A percentile compares a stretch with the other conserved stretches of the same genome.
Conservation (phyloP, 192 early-diverging fungal species). For the Gonapodya prolifera region DNA sequence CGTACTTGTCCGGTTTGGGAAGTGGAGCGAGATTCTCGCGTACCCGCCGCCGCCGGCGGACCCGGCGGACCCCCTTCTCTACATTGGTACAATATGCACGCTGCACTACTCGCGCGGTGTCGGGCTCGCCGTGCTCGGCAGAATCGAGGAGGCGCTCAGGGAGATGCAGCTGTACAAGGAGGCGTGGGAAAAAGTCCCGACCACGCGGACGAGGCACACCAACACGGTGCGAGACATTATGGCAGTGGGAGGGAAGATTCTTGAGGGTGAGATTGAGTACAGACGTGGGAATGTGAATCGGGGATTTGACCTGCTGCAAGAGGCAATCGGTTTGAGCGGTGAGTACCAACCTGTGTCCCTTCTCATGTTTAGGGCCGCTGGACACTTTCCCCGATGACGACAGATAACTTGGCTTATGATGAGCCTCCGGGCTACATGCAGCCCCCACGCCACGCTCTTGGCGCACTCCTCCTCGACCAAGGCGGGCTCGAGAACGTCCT, state of each 20-base stretch:
- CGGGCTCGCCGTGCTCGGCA: neutral
- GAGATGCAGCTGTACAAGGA: neutral
- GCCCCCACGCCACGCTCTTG: neutral
- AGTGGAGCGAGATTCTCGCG: slow-evolving; percentile 4
- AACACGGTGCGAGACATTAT: neutral
- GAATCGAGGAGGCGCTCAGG: neutral
- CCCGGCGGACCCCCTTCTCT: neutral
- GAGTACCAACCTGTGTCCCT: too few relatives aligned
- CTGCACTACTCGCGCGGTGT: neutral
- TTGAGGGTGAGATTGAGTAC: neutral
- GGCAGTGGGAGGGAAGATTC: neutral
- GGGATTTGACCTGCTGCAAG: neutral
- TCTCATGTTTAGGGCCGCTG: too few relatives aligned
- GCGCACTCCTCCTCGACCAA: slow-evolving; percentile 1
- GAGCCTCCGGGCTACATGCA: neutral
- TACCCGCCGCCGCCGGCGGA: neutral
- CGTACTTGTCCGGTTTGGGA: neutral
- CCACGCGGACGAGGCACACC: neutral
- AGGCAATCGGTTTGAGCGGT: neutral
- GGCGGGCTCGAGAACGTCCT: neutral
- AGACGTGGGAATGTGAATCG: neutral
- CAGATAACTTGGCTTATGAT: neutral
- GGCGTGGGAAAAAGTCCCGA: neutral
- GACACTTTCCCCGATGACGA: too few relatives aligned
- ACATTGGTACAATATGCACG: neutral